Percentiles rank a stretch among this genome's conserved stretches.
phyloP scores from a whole-genome alignment of 805 yeast species.

The Grigorovia transvaalensis region DNA sequence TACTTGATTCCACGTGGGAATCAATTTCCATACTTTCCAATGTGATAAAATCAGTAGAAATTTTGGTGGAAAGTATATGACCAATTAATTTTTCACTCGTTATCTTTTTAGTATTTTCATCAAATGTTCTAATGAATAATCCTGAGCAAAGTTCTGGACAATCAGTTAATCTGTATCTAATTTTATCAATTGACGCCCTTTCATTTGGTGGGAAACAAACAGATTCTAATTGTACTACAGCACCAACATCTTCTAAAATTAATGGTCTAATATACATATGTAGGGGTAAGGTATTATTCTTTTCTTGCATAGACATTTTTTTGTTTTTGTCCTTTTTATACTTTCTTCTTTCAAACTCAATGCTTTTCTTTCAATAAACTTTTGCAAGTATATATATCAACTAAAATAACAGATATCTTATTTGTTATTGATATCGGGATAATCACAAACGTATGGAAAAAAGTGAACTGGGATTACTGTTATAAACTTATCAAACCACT shows the following conservation, averaged over 20 bases:
- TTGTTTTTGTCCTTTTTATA: too few relatives aligned
- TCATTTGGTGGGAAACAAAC: constrained; percentile 62
- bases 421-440: too few relatives aligned
- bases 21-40: constrained; percentile 20
- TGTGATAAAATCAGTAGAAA: constrained; percentile 25
- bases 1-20: constrained; percentile 60
- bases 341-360: too few relatives aligned
- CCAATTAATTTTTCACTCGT: constrained; percentile 57
- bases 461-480: too few relatives aligned
- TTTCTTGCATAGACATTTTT: neutral
- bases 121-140: constrained; percentile 63
- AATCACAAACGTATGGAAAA: too few relatives aligned
- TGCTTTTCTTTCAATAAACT: too few relatives aligned
- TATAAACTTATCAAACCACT: too few relatives aligned
- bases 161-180: constrained; percentile 56
- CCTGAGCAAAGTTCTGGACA: constrained; percentile 93
- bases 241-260: constrained; percentile 59
- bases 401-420: too few relatives aligned
- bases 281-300: constrained; percentile 35
- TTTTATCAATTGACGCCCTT: constrained; percentile 53
- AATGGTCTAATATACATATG: constrained; percentile 69
- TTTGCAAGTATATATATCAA: too few relatives aligned
- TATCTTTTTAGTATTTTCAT: constrained; percentile 30
- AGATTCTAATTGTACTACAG: constrained; percentile 50
- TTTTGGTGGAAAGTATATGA: constrained; percentile 72